These are phyloP conservation scores for Apiotrichum siamense DNA, from an alignment of 1,284 basidiomycete genomes.

Conservation along the genomic window DNA sequence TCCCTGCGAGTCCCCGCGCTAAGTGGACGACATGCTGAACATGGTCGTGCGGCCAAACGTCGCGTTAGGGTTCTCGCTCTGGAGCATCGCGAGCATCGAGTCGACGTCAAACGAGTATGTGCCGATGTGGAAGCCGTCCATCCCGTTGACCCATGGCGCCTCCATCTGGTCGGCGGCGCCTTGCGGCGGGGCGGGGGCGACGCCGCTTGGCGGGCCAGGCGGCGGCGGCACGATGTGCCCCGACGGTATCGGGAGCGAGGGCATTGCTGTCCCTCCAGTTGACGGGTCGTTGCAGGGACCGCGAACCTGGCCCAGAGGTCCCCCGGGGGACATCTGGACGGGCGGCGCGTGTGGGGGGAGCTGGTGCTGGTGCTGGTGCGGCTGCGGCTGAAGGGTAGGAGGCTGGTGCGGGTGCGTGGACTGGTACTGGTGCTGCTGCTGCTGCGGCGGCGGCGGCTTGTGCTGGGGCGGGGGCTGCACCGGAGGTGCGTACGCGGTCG, in stretches of 20 bases:
- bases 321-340: no score
- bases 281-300: no score
- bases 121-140: slow-evolving; percentile 21
- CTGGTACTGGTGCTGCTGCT: not conserved
- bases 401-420: not conserved
- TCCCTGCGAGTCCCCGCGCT: no score
- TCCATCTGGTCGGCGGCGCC: not conserved
- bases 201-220: not conserved
- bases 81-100: slow-evolving; percentile 21
- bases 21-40: not conserved
- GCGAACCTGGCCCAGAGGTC: no score
- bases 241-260: no score
- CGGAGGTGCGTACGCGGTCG: no score
- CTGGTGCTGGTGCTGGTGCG: slow-evolving; percentile 2
- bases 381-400: not conserved
- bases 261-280: no score
- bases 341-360: not conserved
- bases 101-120: slow-evolving; percentile 30
- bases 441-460: not conserved
- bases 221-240: no score
- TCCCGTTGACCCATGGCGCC: slow-evolving; percentile 10
- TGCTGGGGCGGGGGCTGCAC: not conserved
- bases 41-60: slow-evolving; percentile 6
- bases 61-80: slow-evolving; percentile 14
- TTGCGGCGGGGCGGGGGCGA: not conserved